Percentiles rank a stretch among this genome's conserved stretches.
phyloP scores from a whole-genome alignment of 306 rosid genomes.

The Hylodesmum podocarpum region DNA sequence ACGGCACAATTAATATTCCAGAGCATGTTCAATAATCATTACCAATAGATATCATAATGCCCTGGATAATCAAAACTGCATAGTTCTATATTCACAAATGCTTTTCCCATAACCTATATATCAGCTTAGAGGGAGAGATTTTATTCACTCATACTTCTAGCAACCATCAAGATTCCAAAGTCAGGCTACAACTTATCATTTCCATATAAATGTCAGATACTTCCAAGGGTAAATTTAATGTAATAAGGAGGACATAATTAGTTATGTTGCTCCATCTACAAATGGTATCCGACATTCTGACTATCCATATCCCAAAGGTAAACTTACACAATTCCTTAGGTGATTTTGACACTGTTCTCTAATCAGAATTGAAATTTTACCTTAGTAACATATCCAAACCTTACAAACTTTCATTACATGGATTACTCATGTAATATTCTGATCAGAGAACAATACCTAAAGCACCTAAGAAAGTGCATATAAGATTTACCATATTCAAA shows the following conservation, averaged over 20 bases:
- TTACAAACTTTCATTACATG: background rate
- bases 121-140: conserved; percentile 13
- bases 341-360: too few relatives aligned
- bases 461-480: too few relatives aligned
- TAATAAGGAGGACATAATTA: background rate
- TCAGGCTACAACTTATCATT: background rate
- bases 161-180: background rate
- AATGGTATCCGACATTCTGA: too few relatives aligned
- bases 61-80: background rate
- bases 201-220: background rate
- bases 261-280: background rate
- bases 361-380: too few relatives aligned
- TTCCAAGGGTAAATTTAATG: background rate
- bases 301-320: too few relatives aligned
- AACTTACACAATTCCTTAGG: too few relatives aligned
- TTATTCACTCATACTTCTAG: background rate
- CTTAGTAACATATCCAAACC: background rate
- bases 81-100: background rate
- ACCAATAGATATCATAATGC: background rate
- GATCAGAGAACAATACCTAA: too few relatives aligned
- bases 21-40: background rate
- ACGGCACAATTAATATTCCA: background rate
- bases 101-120: background rate
- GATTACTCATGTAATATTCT: too few relatives aligned
- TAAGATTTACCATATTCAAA: too few relatives aligned